Evolutionary conservation across 257 asterid genomes (phyloP).

Genomic region (Jacaranda mimosifolia): DNA sequence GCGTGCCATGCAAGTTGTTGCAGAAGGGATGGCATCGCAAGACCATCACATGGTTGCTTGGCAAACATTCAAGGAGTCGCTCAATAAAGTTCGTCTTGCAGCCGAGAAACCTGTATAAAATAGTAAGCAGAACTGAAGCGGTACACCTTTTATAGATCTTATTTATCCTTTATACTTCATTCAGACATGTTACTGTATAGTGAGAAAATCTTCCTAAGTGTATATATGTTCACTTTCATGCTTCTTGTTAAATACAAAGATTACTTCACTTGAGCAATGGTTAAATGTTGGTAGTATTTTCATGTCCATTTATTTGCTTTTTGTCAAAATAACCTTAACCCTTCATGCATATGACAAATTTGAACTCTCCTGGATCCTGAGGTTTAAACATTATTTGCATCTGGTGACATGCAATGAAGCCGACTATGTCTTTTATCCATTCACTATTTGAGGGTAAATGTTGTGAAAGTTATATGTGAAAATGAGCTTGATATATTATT

Average conservation of each 20-base stretch:
- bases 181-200: constrained; percentile 38
- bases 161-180: constrained; percentile 2
- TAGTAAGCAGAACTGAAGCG: constrained; percentile 1
- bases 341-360: too few species aligned
- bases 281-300: not conserved
- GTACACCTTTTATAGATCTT: not conserved
- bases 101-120: constrained; percentile 44
- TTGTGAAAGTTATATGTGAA: too few species aligned
- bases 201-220: constrained; percentile 21
- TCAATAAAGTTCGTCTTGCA: constrained; percentile 56
- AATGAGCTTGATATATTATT: too few species aligned
- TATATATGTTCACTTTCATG: constrained; percentile 26
- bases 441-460: too few species aligned
- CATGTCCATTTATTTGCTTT: too few species aligned
- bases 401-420: not conserved
- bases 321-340: too few species aligned
- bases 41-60: constrained; percentile 59
- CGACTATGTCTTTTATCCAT: not conserved
- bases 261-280: not conserved
- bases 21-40: constrained; percentile 56
- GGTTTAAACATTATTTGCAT: not conserved
- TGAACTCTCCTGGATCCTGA: too few species aligned
- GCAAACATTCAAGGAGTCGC: constrained; percentile 60
- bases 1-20: constrained; percentile 61
- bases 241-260: not conserved